Conservation (phyloP, 2,329 filamentous ascomycete species). For the Paecilomyces formosus region DNA sequence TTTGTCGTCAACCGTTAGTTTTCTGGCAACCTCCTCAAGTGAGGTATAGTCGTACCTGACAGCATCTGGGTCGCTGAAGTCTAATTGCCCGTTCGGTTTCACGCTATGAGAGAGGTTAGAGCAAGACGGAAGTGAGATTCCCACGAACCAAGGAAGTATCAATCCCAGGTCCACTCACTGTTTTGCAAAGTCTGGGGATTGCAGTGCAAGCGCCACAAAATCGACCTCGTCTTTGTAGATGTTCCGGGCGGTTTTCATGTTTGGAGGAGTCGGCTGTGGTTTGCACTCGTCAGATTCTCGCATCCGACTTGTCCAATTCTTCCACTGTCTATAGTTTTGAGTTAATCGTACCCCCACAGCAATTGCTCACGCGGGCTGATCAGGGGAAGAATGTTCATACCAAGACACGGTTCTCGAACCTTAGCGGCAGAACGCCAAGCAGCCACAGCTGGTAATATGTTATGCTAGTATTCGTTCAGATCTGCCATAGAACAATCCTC, state of each 20-base stretch:
- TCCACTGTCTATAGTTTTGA: neutral
- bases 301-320: neutral
- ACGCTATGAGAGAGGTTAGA: slow-evolving; percentile 30
- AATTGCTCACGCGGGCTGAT: neutral
- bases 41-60: slow-evolving; percentile 51
- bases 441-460: neutral
- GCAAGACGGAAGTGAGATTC: neutral
- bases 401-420: neutral
- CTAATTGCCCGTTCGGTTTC: slow-evolving; percentile 53
- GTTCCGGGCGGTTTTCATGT: slow-evolving; percentile 31
- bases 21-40: neutral
- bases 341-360: neutral
- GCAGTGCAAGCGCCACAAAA: slow-evolving; percentile 53
- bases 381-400: neutral
- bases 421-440: neutral
- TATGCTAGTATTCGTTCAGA: neutral
- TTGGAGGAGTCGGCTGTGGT: neutral
- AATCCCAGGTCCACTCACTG: slow-evolving; percentile 33
- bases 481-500: neutral
- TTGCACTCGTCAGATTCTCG: neutral
- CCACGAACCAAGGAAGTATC: neutral
- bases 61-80: slow-evolving; percentile 72
- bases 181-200: slow-evolving; percentile 54
- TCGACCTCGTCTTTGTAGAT: slow-evolving; percentile 54
- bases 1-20: slow-evolving; percentile 17